These are phyloP conservation scores for Sarcomyxa edulis DNA, from an alignment of 768 basidiomycete species.

Conservation along the genomic window DNA sequence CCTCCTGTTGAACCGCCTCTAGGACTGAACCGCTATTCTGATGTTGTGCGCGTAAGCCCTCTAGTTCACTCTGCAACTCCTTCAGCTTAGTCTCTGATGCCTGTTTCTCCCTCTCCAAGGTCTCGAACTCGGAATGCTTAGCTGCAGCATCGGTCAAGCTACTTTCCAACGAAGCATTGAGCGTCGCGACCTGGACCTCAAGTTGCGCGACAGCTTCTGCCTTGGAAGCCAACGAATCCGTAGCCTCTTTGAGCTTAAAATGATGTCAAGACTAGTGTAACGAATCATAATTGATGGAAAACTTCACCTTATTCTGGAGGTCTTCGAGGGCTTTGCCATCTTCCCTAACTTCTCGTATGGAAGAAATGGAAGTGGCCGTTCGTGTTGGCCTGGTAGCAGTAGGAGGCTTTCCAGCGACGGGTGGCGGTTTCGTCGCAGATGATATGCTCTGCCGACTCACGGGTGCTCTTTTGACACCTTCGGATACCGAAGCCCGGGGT, in stretches of 20 bases:
- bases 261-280: slow-evolving; percentile 4
- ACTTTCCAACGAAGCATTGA: slow-evolving; percentile 44
- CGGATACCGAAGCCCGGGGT: slow-evolving; percentile 66
- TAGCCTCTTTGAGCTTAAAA: slow-evolving; percentile 55
- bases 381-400: slow-evolving; percentile 38
- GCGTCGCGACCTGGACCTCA: slow-evolving; percentile 43
- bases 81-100: slow-evolving; percentile 43
- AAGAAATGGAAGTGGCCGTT: slow-evolving; percentile 60
- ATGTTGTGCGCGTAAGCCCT: slow-evolving; percentile 25
- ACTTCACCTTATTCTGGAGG: slow-evolving; percentile 56
- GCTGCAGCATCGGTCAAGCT: slow-evolving; percentile 41
- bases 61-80: slow-evolving; percentile 35
- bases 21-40: slow-evolving; percentile 30
- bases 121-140: slow-evolving; percentile 37
- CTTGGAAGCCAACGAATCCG: slow-evolving; percentile 49
- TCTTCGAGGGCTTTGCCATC: slow-evolving; percentile 53
- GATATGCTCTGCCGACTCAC: slow-evolving; percentile 36
- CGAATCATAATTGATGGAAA: slow-evolving; percentile 1
- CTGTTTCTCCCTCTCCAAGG: slow-evolving; percentile 44
- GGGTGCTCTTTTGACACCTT: slow-evolving; percentile 50
- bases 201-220: slow-evolving; percentile 43
- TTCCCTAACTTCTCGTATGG: slow-evolving; percentile 65
- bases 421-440: slow-evolving; percentile 25
- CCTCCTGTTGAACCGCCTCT: slow-evolving; percentile 43
- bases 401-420: slow-evolving; percentile 26